Conservation (phyloP, 306 rosid genomes). For the Abrus pulchellus region DNA sequence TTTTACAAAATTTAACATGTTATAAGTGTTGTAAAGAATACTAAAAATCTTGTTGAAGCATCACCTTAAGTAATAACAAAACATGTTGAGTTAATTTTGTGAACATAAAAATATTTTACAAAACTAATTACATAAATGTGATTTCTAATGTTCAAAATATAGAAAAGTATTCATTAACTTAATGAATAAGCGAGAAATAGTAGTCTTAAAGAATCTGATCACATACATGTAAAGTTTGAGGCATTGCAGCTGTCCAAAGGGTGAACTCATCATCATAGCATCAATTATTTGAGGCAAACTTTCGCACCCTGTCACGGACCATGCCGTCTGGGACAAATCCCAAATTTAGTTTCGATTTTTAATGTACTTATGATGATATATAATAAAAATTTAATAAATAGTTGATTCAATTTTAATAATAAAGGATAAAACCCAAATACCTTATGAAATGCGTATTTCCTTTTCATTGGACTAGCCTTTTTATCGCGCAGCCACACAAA, state of each 20-base stretch:
- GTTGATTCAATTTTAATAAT: too few relatives aligned
- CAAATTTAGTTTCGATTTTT: neutral
- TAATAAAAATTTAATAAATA: too few relatives aligned
- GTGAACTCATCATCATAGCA: neutral
- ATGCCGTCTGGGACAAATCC: neutral
- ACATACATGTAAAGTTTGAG: neutral
- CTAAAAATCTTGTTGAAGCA: neutral
- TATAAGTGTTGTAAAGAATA: neutral
- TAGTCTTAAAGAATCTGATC: neutral
- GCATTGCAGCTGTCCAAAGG: neutral
- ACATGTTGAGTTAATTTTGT: too few relatives aligned
- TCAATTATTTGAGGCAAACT: neutral
- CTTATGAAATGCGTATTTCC: neutral
- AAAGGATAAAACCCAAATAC: neutral
- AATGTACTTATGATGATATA: too few relatives aligned
- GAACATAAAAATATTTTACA: neutral
- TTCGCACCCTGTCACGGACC: neutral
- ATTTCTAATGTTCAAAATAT: too few relatives aligned
- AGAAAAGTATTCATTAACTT: neutral
- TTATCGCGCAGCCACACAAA: neutral
- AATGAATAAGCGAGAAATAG: neutral
- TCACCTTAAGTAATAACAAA: too few relatives aligned
- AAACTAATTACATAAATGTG: neutral
- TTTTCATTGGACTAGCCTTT: neutral
- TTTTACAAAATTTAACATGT: too few relatives aligned